phyloP scores from a whole-genome alignment of 768 basidiomycete species.

The Rubroboletus satanas region DNA sequence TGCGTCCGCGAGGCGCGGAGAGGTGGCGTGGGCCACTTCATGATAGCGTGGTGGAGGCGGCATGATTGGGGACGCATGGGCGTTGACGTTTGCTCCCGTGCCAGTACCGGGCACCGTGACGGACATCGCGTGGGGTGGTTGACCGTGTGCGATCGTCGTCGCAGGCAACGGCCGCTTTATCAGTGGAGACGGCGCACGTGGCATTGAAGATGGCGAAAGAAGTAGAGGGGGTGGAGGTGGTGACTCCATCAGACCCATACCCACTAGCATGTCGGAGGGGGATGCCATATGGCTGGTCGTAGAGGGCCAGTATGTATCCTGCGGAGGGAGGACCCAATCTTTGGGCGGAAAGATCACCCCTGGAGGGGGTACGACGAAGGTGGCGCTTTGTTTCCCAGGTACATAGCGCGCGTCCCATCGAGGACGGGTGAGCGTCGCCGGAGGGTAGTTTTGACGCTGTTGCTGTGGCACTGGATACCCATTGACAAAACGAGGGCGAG shows the following conservation, averaged over 20 bases:
- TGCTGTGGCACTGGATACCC: constrained; percentile 19
- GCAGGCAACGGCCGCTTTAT: constrained; percentile 16
- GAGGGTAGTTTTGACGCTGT: constrained; percentile 10
- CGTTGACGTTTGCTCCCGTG: constrained; percentile 8
- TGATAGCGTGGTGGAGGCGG: constrained; percentile 20
- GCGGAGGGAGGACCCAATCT: constrained; percentile 14
- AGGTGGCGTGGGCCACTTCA: constrained; percentile 5
- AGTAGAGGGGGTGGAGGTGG: constrained; percentile 12
- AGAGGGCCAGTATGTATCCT: constrained; percentile 13
- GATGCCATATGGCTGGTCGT: neutral
- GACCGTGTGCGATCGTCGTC: constrained; percentile 9
- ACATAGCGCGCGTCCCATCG: constrained; percentile 9
- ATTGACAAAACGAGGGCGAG: constrained; percentile 1
- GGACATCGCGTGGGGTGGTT: neutral
- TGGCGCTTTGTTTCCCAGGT: constrained; percentile 8
- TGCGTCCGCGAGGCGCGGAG: constrained; percentile 24
- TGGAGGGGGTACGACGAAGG: constrained; percentile 23
- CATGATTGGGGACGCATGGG: constrained; percentile 9
- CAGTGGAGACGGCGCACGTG: constrained; percentile 6
- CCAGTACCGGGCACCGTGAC: neutral
- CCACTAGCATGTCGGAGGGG: constrained; percentile 1
- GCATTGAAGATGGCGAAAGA: constrained; percentile 14
- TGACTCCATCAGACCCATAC: constrained; percentile 1
- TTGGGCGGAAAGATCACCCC: constrained; percentile 24
- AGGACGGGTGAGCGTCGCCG: neutral